These are phyloP conservation scores for Solanum pinnatisectum DNA, from an alignment of 257 asterid genomes.

Conservation along the genomic window DNA sequence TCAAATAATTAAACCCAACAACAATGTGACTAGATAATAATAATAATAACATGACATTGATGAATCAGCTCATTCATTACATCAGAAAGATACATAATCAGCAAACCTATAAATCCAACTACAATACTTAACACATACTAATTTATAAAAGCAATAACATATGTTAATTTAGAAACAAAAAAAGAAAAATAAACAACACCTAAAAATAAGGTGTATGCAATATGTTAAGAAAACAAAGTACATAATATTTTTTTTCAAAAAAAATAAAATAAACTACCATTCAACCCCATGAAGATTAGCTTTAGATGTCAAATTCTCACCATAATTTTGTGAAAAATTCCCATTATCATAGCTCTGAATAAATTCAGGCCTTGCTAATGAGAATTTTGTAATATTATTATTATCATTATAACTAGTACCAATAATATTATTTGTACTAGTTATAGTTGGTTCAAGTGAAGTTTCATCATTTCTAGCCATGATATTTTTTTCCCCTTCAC, in stretches of 20 bases:
- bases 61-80: constrained; percentile 2
- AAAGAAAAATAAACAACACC: background rate
- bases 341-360: background rate
- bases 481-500: constrained; percentile 24
- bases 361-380: background rate
- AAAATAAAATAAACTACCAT: constrained; percentile 6
- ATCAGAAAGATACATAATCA: background rate
- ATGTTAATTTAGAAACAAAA: background rate
- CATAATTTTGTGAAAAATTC: background rate
- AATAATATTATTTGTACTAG: background rate
- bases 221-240: background rate
- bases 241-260: background rate
- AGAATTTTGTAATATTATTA: background rate
- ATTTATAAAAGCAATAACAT: background rate
- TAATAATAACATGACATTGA: background rate
- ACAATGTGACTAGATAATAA: background rate
- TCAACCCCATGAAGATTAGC: constrained; percentile 19
- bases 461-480: constrained; percentile 16
- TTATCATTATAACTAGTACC: background rate
- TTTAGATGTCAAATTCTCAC: constrained; percentile 1
- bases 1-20: background rate
- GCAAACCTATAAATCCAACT: background rate
- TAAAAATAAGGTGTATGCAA: background rate
- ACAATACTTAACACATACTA: background rate
- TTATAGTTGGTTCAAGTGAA: background rate